These are phyloP conservation scores for Fraxinus greggii DNA, from an alignment of 305 asterid genomes.

Conservation along the genomic window DNA sequence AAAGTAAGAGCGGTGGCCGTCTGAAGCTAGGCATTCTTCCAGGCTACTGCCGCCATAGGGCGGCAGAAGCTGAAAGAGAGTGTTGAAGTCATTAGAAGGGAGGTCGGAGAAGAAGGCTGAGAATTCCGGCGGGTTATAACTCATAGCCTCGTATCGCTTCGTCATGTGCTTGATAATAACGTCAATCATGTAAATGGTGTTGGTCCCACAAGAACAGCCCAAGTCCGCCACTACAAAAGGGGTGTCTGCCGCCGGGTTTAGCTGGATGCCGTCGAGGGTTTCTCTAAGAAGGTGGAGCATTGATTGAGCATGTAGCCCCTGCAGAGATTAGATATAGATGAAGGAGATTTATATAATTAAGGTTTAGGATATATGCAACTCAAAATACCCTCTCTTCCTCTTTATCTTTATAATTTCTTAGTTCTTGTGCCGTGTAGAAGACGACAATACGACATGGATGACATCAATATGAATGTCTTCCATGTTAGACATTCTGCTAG, in stretches of 20 bases:
- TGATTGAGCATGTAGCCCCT: conserved; percentile 32
- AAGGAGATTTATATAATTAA: background rate
- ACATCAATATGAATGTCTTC: background rate
- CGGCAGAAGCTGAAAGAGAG: conserved; percentile 80
- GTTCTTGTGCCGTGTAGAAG: background rate
- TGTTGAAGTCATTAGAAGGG: conserved; percentile 88
- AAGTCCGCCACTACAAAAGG: conserved; percentile 81
- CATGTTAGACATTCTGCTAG: background rate
- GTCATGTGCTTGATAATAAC: conserved; percentile 71
- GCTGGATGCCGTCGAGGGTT: conserved; percentile 60
- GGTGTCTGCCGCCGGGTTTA: conserved; percentile 39
- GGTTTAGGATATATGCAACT: background rate
- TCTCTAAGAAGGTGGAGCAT: conserved; percentile 71
- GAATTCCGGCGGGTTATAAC: conserved; percentile 61
- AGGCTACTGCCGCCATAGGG: conserved; percentile 66
- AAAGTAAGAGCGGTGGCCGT: conserved; percentile 69
- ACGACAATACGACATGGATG: background rate
- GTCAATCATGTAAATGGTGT: conserved; percentile 74
- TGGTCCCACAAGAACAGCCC: conserved; percentile 89
- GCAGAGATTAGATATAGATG: background rate
- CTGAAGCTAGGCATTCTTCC: conserved; percentile 84
- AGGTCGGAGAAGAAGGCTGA: conserved; percentile 85
- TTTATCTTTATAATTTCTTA: background rate
- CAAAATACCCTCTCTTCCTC: background rate
- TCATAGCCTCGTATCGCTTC: conserved; percentile 56